Percentiles rank a stretch among this genome's conserved stretches.
Conservation (phyloP, 495 filamentous ascomycete species). For the Darksidea phi region DNA sequence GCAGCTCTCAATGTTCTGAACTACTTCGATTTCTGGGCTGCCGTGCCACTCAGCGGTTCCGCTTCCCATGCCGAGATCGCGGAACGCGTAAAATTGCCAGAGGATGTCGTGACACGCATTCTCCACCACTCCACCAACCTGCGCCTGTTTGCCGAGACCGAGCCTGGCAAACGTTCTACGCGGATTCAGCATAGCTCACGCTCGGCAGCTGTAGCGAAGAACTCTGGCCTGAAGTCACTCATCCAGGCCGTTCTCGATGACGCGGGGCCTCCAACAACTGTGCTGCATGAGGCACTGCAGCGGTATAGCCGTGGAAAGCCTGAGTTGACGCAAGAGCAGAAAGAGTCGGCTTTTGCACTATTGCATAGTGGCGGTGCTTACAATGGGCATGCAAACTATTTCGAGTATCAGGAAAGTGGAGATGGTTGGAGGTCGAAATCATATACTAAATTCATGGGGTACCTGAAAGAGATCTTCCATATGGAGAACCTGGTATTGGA, state of each 20-base stretch:
- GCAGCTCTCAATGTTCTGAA: conserved; percentile 24
- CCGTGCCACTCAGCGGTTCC: conserved; percentile 20
- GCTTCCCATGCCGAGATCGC: conserved; percentile 21
- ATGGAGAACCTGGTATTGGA: conserved; percentile 20
- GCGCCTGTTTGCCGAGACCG: conserved; percentile 20
- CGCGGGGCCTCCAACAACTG: conserved; percentile 1
- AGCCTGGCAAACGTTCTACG: conserved; percentile 5
- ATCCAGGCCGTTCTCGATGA: conserved; percentile 14
- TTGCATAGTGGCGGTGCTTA: conserved; percentile 3
- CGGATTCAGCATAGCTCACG: conserved; percentile 23
- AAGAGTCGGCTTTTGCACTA: conserved; percentile 18
- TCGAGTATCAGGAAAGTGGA: conserved; percentile 7
- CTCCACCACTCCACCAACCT: conserved; percentile 19
- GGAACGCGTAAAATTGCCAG: conserved; percentile 1
- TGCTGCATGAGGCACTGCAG: conserved; percentile 12
- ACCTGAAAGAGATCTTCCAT: conserved; percentile 14
- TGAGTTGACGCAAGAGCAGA: not conserved
- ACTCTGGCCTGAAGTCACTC: conserved; percentile 4
- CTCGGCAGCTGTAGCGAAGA: conserved; percentile 10
- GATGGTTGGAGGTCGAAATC: conserved; percentile 24
- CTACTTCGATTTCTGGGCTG: conserved; percentile 29
- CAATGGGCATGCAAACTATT: not conserved
- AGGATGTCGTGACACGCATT: conserved; percentile 21
- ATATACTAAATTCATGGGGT: conserved; percentile 24
- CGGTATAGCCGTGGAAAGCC: conserved; percentile 11